phyloP scores from a whole-genome alignment of 441 rosid genomes.

The Brassica hybrid region DNA sequence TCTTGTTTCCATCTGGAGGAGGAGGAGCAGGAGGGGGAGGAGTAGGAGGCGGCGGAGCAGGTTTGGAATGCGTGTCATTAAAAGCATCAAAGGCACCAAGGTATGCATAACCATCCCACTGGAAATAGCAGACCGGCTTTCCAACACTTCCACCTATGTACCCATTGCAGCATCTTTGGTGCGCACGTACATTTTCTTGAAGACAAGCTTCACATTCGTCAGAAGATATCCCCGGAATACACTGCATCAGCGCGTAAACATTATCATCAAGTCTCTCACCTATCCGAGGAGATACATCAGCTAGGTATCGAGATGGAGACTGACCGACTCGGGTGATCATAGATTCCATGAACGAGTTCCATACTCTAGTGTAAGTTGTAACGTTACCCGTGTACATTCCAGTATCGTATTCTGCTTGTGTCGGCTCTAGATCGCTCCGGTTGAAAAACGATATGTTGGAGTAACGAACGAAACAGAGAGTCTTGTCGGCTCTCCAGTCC shows the following conservation, averaged over 20 bases:
- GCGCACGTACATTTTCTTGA: background rate
- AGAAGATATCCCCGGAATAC: conserved; percentile 42
- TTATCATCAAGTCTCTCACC: conserved; percentile 24
- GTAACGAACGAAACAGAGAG: conserved; percentile 33
- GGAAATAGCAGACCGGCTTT: conserved; percentile 38
- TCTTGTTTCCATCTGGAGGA: background rate
- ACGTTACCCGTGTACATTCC: conserved; percentile 7
- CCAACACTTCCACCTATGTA: conserved; percentile 16
- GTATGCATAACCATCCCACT: conserved; percentile 35
- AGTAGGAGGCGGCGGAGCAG: conserved; percentile 21
- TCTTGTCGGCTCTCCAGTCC: conserved; percentile 35
- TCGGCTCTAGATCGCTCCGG: conserved; percentile 2
- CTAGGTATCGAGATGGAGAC: conserved; percentile 1
- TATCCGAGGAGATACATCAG: conserved; percentile 14
- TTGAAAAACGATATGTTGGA: conserved; percentile 38
- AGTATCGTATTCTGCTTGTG: background rate
- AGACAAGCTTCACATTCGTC: conserved; percentile 26
- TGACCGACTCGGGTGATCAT: conserved; percentile 16
- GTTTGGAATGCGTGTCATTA: conserved; percentile 10
- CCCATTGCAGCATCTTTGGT: conserved; percentile 27
- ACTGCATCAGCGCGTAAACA: conserved; percentile 41
- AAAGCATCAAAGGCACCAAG: conserved; percentile 33
- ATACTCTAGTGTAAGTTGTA: conserved; percentile 18
- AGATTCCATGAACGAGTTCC: conserved; percentile 19
- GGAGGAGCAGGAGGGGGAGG: conserved; percentile 14